Base-by-base conservation (phyloP, 805 yeast species). In the Wickerhamomyces bisporus region DNA sequence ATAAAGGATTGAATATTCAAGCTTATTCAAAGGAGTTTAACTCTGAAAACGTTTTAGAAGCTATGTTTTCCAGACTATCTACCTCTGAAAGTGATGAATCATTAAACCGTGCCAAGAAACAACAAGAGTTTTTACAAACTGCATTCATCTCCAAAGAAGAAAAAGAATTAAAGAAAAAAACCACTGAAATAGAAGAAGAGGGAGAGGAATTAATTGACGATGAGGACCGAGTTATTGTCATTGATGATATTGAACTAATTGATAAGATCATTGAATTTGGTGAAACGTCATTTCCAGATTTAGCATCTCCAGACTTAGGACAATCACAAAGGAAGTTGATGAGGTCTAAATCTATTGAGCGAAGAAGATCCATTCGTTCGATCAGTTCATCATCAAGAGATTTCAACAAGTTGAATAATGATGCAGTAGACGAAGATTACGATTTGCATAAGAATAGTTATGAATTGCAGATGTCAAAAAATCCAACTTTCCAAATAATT, bases 231-330 rank as follows among this genome's bases (percentile, higher is more conserved):
- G 43, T 44, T 0, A 45, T 55, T 11, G 38, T 48, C 2, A 48
- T 55, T 24, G 60, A 58, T 25, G 69, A 65, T 34, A 40, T 64
- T 32, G 67, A 58, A n/a, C 60, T 63, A 41, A 47, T 66, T 23
- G 64, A 67, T 6, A 62, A 61, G 24, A 47, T 66, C 26, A 61
- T 62, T 23, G 71, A 67, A 14, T 53, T 55, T 21, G 68, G 68
- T 28, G 73, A 68, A 35, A 65, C 70, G 2, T 49, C 63, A 1
- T 64, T 68, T 40, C 68, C 61, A 4, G 58, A 60, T 39, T 36
- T 55, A 21, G 50, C 44, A 13, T 38, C 53, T n/a, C 35, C 51
- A 8, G 59, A 60, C 40, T 50, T 61, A 3, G 64, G 61, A 16
- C 45, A 53, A 23, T 51, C 49, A 5, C 50, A 55, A 30, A 39